Percentiles rank a stretch among this genome's conserved stretches.
phyloP scores from a whole-genome alignment of 192 early-diverging fungal genomes.

The Chytriomyces confervae region DNA sequence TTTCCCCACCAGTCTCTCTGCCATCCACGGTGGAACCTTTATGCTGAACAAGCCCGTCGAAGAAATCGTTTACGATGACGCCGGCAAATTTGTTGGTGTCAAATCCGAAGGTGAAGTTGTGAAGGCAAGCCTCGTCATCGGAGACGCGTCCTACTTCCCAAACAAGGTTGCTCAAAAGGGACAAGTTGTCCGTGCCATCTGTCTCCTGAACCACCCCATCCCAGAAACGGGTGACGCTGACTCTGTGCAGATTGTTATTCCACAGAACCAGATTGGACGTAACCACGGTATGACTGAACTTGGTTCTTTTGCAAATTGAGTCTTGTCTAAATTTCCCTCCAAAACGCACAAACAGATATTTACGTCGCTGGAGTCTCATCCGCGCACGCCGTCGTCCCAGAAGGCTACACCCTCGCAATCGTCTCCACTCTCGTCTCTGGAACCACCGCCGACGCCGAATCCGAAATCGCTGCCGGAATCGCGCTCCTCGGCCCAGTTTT shows the following conservation, averaged over 20 bases:
- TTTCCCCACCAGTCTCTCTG: slow-evolving; percentile 82
- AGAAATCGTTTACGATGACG: slow-evolving; percentile 81
- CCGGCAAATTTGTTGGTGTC: slow-evolving; percentile 87
- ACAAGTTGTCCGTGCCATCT: slow-evolving; percentile 92
- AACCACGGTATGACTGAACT: slow-evolving; percentile 63
- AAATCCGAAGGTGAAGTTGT: slow-evolving; percentile 84
- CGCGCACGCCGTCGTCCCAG: slow-evolving; percentile 89
- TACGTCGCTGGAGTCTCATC: slow-evolving; percentile 91
- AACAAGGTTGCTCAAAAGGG: slow-evolving; percentile 81
- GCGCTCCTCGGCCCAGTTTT: slow-evolving; percentile 86
- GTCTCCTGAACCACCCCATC: slow-evolving; percentile 87
- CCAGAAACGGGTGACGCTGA: slow-evolving; percentile 86
- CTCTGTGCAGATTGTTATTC: slow-evolving; percentile 95
- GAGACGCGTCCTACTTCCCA: slow-evolving; percentile 93
- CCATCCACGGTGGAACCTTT: slow-evolving; percentile 98
- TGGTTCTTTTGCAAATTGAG: neutral
- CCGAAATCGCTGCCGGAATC: slow-evolving; percentile 85
- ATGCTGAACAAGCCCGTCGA: slow-evolving; percentile 94
- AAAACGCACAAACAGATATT: slow-evolving; percentile 79
- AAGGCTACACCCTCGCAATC: slow-evolving; percentile 87
- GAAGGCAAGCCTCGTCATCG: slow-evolving; percentile 85
- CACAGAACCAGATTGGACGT: slow-evolving; percentile 94
- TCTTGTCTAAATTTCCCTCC: neutral
- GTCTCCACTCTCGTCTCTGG: slow-evolving; percentile 90
- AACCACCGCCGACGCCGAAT: slow-evolving; percentile 86